Conservation (phyloP, 805 yeast genomes). For the Wickerhamomyces alni region DNA sequence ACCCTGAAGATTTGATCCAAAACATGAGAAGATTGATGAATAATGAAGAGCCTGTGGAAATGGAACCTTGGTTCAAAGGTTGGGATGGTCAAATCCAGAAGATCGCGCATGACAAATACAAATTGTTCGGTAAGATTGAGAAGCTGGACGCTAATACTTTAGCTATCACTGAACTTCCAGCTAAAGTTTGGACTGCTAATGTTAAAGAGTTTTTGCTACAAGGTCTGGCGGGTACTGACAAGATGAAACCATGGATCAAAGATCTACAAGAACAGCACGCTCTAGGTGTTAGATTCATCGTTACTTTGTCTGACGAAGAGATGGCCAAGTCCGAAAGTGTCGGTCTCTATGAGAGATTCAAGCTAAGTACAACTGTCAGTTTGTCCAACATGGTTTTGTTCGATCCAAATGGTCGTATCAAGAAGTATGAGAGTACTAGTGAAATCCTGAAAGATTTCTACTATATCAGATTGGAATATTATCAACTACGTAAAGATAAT, state of each 20-base stretch:
- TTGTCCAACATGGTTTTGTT: constrained; percentile 92
- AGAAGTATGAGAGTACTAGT: constrained; percentile 67
- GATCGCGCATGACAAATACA: constrained; percentile 59
- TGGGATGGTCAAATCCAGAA: constrained; percentile 84
- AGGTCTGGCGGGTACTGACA: constrained; percentile 74
- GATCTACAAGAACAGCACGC: constrained; percentile 95
- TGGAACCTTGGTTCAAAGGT: constrained; percentile 93
- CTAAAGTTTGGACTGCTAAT: constrained; percentile 86
- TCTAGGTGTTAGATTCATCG: constrained; percentile 68
- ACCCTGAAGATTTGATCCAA: constrained; percentile 75
- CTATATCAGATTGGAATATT: constrained; percentile 79
- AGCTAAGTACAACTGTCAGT: constrained; percentile 60
- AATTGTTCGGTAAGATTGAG: constrained; percentile 74
- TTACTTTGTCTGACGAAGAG: constrained; percentile 69
- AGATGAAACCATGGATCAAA: constrained; percentile 76
- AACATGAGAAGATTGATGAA: constrained; percentile 72
- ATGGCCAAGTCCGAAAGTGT: constrained; percentile 71
- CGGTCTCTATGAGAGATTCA: constrained; percentile 83
- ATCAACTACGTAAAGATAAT: constrained; percentile 85
- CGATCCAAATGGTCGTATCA: constrained; percentile 83
- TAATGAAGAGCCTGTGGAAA: constrained; percentile 60
- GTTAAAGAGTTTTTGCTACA: constrained; percentile 79
- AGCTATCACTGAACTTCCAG: constrained; percentile 90
- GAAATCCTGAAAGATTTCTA: constrained; percentile 84
- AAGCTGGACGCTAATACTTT: constrained; percentile 73